Evolutionary conservation across 345 rosid genomes (phyloP).

Genomic region (Conringia planisiliqua): DNA sequence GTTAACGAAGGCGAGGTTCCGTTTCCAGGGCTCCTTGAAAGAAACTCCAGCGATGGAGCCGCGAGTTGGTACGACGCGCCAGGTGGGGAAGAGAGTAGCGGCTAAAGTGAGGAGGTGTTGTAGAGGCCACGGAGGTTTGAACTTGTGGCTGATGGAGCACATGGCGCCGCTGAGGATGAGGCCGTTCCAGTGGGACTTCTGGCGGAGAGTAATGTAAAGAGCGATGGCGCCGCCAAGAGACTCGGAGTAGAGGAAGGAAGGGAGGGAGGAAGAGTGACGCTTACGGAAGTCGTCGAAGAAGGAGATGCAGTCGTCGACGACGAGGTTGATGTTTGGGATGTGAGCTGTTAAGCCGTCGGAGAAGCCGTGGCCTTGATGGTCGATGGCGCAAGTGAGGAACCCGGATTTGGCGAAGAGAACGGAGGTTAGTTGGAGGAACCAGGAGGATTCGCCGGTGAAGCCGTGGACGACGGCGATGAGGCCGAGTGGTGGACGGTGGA

Average conservation of each 20-base stretch:
- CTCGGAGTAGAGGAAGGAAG: slow-evolving; percentile 78
- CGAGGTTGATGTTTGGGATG: slow-evolving; percentile 68
- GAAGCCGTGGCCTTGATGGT: slow-evolving; percentile 98
- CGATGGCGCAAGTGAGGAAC: slow-evolving; percentile 76
- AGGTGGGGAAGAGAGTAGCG: slow-evolving; percentile 73
- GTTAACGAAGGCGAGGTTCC: slow-evolving; percentile 59
- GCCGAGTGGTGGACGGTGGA: slow-evolving; percentile 44
- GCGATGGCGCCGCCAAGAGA: slow-evolving; percentile 94
- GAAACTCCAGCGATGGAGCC: slow-evolving; percentile 63
- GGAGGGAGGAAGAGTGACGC: slow-evolving; percentile 41
- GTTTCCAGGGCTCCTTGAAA: slow-evolving; percentile 82
- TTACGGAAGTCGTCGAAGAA: slow-evolving; percentile 66
- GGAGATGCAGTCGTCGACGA: slow-evolving; percentile 72
- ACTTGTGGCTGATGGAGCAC: slow-evolving; percentile 85
- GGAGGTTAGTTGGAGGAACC: slow-evolving; percentile 71
- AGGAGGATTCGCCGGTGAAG: slow-evolving; percentile 85
- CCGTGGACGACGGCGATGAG: slow-evolving; percentile 86
- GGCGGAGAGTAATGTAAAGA: slow-evolving; percentile 68
- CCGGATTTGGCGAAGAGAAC: slow-evolving; percentile 77
- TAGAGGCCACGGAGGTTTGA: slow-evolving; percentile 95
- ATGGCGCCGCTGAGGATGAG: slow-evolving; percentile 83
- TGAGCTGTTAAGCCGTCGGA: slow-evolving; percentile 75
- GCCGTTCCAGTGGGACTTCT: slow-evolving; percentile 71
- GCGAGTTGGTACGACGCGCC: slow-evolving; percentile 90
- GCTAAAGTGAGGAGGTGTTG: slow-evolving; percentile 58